Percentiles rank a stretch among this genome's conserved stretches.
Evolutionary conservation across 345 rosid species (phyloP).

Genomic region (Noccaea bulbosa): DNA sequence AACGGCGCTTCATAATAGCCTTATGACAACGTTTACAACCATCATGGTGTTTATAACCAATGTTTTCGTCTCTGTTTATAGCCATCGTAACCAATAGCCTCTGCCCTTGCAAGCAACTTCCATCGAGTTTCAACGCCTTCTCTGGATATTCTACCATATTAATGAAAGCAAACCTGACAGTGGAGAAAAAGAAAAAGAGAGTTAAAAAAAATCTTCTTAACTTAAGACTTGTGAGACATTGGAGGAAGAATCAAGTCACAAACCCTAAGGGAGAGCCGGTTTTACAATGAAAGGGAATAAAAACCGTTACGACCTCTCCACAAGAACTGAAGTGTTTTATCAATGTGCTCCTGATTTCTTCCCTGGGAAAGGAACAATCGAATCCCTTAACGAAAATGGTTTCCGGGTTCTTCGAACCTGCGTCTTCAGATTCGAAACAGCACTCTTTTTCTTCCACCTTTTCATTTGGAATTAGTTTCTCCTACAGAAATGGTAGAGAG

Average conservation of each 20-base stretch:
- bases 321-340: conserved; percentile 60
- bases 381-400: conserved; percentile 61
- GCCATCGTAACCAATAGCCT: conserved; percentile 60
- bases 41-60: neutral
- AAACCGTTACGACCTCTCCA: conserved; percentile 53
- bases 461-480: too few species aligned
- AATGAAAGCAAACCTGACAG: conserved; percentile 60
- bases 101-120: conserved; percentile 47
- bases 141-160: conserved; percentile 47
- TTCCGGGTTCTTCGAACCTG: too few species aligned
- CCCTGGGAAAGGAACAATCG: conserved; percentile 48
- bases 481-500: too few species aligned
- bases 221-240: neutral
- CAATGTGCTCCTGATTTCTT: conserved; percentile 53
- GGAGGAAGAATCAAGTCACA: conserved; percentile 23
- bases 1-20: neutral
- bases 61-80: conserved; percentile 34
- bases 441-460: too few species aligned
- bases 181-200: neutral
- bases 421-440: too few species aligned
- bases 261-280: conserved; percentile 54
- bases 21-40: neutral
- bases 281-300: conserved; percentile 59
- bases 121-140: conserved; percentile 64
- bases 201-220: too few species aligned